Conservation (phyloP, 495 filamentous ascomycete species). For the Penicillium daleae region DNA sequence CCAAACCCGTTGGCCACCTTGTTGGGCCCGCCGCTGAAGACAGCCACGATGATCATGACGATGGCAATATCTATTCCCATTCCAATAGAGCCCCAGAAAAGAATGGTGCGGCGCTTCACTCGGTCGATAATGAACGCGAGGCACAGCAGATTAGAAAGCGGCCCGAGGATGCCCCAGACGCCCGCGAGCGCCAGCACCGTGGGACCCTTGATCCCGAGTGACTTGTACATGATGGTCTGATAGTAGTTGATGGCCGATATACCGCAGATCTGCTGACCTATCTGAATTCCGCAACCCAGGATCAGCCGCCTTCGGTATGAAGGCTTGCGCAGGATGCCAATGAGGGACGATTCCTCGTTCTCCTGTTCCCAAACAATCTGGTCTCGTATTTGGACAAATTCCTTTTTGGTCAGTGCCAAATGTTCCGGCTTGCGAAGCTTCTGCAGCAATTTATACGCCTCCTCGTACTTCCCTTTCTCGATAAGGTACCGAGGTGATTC, state of each 20-base stretch:
- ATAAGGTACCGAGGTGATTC: neutral
- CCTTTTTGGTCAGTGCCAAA: neutral
- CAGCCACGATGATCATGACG: neutral
- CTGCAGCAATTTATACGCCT: neutral
- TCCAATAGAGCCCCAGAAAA: neutral
- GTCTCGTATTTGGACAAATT: neutral
- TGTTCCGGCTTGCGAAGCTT: neutral
- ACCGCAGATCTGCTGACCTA: neutral
- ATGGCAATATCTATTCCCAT: slow-evolving; percentile 1
- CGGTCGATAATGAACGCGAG: neutral
- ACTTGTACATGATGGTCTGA: neutral
- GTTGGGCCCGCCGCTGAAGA: neutral
- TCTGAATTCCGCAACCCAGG: neutral
- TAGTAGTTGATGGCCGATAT: neutral
- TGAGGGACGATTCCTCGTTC: neutral
- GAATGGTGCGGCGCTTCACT: neutral
- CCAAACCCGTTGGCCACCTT: neutral
- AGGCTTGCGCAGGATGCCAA: neutral
- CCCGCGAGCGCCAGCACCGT: neutral
- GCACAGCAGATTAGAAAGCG: neutral
- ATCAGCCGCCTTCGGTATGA: neutral
- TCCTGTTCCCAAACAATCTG: neutral
- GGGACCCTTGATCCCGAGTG: neutral
- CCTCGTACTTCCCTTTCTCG: neutral
- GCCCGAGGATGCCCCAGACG: neutral